Conservation (phyloP, 1,284 basidiomycete genomes). For the Grifola frondosa region DNA sequence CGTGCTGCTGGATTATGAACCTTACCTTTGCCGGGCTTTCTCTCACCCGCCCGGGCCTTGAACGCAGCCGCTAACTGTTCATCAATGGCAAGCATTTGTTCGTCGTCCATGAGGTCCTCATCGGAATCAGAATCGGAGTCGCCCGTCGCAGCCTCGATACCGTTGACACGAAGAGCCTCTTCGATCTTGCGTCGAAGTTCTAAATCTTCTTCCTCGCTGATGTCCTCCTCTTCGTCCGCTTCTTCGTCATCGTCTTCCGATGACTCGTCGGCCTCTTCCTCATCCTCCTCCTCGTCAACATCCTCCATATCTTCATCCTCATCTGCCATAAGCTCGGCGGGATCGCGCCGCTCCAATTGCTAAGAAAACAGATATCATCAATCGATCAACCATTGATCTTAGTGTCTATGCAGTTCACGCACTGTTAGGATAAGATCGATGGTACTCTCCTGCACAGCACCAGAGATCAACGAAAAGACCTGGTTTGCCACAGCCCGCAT, state of each 20-base stretch:
- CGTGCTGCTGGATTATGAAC: neutral
- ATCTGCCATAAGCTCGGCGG: slow-evolving; percentile 51
- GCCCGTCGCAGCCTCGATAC: slow-evolving; percentile 57
- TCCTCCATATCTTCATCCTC: slow-evolving; percentile 40
- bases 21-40: slow-evolving; percentile 64
- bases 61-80: slow-evolving; percentile 92
- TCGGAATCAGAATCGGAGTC: slow-evolving; percentile 48
- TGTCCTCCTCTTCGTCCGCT: slow-evolving; percentile 49
- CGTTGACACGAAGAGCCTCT: slow-evolving; percentile 75
- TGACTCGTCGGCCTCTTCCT: slow-evolving; percentile 38
- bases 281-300: slow-evolving; percentile 42
- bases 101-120: slow-evolving; percentile 87
- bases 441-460: slow-evolving; percentile 70
- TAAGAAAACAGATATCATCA: slow-evolving; percentile 30
- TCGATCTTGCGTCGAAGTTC: slow-evolving; percentile 78
- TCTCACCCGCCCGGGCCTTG: slow-evolving; percentile 63
- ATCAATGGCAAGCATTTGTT: slow-evolving; percentile 97
- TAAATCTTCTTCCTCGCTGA: slow-evolving; percentile 52
- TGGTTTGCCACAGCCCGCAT: slow-evolving; percentile 81
- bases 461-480: slow-evolving; percentile 76
- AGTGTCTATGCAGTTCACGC: slow-evolving; percentile 41
- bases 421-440: slow-evolving; percentile 85
- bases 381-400: slow-evolving; percentile 5
- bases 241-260: slow-evolving; percentile 48
- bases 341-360: slow-evolving; percentile 80